These are phyloP conservation scores for Crithidia sp. DNA, from an alignment of 208 protist species.

Conservation along the genomic window DNA sequence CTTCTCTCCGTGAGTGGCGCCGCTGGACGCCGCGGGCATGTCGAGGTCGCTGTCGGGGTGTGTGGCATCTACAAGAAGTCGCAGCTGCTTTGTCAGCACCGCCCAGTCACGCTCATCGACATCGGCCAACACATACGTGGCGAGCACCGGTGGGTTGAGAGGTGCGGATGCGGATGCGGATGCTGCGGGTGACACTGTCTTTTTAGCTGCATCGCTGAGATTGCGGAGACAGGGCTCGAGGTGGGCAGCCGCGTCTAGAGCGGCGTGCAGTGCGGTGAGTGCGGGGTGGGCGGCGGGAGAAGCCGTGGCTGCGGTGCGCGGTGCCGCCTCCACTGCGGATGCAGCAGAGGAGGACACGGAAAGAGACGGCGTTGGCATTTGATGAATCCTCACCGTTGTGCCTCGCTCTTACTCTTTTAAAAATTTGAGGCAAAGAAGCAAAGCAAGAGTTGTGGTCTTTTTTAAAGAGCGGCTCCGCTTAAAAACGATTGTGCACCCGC, in stretches of 20 bases:
- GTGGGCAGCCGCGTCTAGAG: conserved; percentile 19
- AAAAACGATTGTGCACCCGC: too few species aligned
- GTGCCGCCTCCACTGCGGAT: too few species aligned
- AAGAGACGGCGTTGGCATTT: background rate
- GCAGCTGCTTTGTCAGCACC: conserved; percentile 13
- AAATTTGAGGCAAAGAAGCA: too few species aligned
- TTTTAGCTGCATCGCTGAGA: background rate
- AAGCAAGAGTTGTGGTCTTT: too few species aligned
- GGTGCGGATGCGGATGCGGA: background rate
- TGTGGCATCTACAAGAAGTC: conserved; percentile 13
- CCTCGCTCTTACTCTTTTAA: background rate
- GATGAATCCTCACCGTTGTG: too few species aligned
- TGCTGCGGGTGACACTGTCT: background rate
- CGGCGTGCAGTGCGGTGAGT: conserved; percentile 15
- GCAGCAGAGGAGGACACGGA: background rate
- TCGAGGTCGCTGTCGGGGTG: background rate
- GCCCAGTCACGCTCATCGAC: conserved; percentile 18
- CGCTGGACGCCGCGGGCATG: background rate
- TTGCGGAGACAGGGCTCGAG: conserved; percentile 7
- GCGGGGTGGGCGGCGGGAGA: conserved; percentile 5
- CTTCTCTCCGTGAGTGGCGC: too few species aligned
- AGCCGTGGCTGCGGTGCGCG: background rate
- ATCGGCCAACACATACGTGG: background rate
- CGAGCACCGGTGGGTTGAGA: background rate
- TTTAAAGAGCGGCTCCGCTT: too few species aligned